Conservation (phyloP, 768 basidiomycete genomes). For the Imleria badia region DNA sequence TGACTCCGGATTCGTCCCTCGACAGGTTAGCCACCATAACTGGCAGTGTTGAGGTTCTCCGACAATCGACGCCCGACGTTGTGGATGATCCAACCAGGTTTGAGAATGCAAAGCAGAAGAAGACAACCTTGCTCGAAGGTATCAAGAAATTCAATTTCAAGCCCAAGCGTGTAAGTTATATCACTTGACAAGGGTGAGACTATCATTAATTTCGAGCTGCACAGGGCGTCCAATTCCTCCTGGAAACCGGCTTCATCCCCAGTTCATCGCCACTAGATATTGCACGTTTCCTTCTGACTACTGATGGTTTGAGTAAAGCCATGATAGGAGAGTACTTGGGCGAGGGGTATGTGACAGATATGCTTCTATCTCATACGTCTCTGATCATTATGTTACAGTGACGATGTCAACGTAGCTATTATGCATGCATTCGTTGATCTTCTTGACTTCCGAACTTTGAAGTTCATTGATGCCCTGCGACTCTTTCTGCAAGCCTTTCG, state of each 20-base stretch:
- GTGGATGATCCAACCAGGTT: constrained; percentile 91
- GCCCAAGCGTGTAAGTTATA: constrained; percentile 79
- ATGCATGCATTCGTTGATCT: constrained; percentile 98
- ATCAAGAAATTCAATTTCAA: constrained; percentile 98
- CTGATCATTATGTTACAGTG: constrained; percentile 46
- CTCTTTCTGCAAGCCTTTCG: constrained; percentile 94
- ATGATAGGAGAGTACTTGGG: constrained; percentile 99
- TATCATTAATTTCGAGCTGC: background rate
- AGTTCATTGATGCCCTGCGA: constrained; percentile 89
- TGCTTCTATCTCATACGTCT: background rate
- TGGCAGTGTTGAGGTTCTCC: constrained; percentile 53
- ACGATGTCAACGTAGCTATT: constrained; percentile 83
- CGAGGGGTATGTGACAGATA: constrained; percentile 69
- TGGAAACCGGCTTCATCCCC: constrained; percentile 85
- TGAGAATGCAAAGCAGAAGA: constrained; percentile 94
- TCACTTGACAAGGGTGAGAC: background rate
- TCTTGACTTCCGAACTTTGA: constrained; percentile 78
- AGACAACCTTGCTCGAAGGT: constrained; percentile 91
- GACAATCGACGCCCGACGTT: constrained; percentile 74
- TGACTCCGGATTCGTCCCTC: constrained; percentile 55
- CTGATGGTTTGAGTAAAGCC: constrained; percentile 91
- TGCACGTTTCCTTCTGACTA: constrained; percentile 79
- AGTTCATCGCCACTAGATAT: constrained; percentile 72
- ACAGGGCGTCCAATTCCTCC: constrained; percentile 86
- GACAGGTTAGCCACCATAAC: constrained; percentile 51